Percentiles rank a stretch among this genome's conserved stretches.
Conservation (phyloP, 495 filamentous ascomycete genomes). For the Staphylotrichum tortipilum region DNA sequence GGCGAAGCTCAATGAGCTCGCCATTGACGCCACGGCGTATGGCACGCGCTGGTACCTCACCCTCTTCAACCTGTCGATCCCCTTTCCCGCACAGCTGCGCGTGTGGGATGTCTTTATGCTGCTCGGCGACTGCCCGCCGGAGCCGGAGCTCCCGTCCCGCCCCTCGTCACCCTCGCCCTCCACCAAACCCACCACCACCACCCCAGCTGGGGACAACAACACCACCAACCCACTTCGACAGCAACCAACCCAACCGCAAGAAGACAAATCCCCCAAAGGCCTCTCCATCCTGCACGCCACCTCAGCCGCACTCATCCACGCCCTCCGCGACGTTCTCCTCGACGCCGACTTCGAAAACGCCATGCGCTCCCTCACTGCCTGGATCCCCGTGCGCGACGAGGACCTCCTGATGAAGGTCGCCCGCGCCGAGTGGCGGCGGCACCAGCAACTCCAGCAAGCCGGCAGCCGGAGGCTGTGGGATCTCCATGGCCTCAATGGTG, state of each 20-base stretch:
- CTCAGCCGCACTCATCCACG: constrained; percentile 84
- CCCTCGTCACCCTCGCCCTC: neutral
- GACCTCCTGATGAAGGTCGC: constrained; percentile 91
- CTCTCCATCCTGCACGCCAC: constrained; percentile 89
- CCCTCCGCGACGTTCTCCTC: constrained; percentile 80
- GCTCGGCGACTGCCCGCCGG: constrained; percentile 58
- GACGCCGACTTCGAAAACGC: constrained; percentile 95
- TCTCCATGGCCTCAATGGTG: too few species aligned
- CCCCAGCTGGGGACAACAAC: neutral
- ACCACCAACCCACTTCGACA: neutral
- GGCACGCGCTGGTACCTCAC: constrained; percentile 97
- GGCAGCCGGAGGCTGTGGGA: neutral
- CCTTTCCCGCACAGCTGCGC: constrained; percentile 91
- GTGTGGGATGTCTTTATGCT: constrained; percentile 99
- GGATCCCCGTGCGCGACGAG: constrained; percentile 91
- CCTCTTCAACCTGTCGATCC: constrained; percentile 94
- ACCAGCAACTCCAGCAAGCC: too few species aligned
- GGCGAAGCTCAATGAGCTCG: constrained; percentile 55
- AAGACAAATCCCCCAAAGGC: constrained; percentile 31
- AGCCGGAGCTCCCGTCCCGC: neutral
- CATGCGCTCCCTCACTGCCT: constrained; percentile 95
- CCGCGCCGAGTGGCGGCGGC: constrained; percentile 81
- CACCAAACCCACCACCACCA: constrained; percentile 7
- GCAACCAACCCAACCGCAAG: neutral
- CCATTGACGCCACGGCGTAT: constrained; percentile 81